Evolutionary conservation across 108 stramenopile species (phyloP), one percentile per base, ranked within the genome.

Genomic region (Nitzschia sp.): DNA sequence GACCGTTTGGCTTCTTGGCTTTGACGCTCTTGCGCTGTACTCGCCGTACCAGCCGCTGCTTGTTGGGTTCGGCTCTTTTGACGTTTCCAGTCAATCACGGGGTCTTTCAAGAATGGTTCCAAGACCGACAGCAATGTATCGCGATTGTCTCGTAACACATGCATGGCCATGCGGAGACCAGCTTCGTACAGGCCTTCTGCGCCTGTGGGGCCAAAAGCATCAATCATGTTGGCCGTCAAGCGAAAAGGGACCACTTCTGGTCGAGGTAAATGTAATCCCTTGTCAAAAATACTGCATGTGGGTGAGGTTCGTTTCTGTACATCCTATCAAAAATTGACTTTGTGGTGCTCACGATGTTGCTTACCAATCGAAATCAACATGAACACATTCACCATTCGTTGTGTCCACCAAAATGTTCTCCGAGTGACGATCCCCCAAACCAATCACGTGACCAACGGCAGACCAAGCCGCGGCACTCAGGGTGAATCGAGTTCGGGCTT

Each of bases 181-280:
- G 83, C 80, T 29, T 85, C 82, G 75, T 85, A 99, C 19, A 88
- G 70, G 7, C 99, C 99, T 53, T 97, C 97, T 9, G 80, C 77
- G 0, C 96, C 97, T 8, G 78, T 76, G 14, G 95, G 85, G 11
- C 97, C 98, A 72, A 99, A 95, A 9, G 92, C 95, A 70, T 99
- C 98, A 11, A 99, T 61, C 97, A 99, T 98, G 64, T 99, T 97
- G 3, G 95, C 91, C 11, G 98, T 98, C 29, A 99, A 80, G 2
- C 99, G 92, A 63, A 99, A 99, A 0, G 99, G 99, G 51, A 99
- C 96, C 21, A 99, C 85, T 71, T 99, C 99, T 1, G 99, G 98
- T 22, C 75, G 57, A 17, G 85, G 84, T 46, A 99, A 79, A 41
- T 73, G 60, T 41, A 98, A 75, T 8, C 97, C 99, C 76, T 99